These are phyloP conservation scores for Populus tomentosa DNA, from an alignment of 441 rosid species.

Conservation along the genomic window DNA sequence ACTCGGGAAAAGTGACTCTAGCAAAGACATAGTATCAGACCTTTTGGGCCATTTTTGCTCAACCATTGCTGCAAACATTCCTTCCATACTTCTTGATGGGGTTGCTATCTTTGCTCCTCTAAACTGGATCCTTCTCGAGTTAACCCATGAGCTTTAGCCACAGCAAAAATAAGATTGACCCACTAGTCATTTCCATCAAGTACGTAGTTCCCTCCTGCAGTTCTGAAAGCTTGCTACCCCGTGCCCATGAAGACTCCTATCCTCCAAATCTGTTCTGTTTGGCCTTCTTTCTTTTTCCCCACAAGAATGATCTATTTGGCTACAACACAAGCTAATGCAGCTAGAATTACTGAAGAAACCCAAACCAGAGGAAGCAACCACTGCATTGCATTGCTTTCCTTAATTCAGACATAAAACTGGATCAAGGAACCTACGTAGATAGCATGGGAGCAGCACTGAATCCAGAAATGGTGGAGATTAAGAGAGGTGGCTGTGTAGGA, in stretches of 20 bases:
- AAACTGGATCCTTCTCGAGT: slow-evolving; percentile 18
- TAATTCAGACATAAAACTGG: slow-evolving; percentile 46
- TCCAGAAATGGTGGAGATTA: slow-evolving; percentile 67
- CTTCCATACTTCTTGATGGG: slow-evolving; percentile 51
- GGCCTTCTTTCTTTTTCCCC: slow-evolving; percentile 55
- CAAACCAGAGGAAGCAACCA: slow-evolving; percentile 51
- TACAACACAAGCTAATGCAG: slow-evolving; percentile 37
- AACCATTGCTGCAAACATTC: slow-evolving; percentile 53
- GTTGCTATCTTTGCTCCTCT: slow-evolving; percentile 36
- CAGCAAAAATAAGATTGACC: too few species aligned
- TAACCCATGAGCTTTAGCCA: too few species aligned
- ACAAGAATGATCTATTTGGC: slow-evolving; percentile 53
- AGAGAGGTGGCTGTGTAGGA: slow-evolving; percentile 27
- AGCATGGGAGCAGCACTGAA: slow-evolving; percentile 58
- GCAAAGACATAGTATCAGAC: slow-evolving; percentile 51
- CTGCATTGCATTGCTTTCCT: slow-evolving; percentile 24
- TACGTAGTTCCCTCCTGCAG: too few species aligned
- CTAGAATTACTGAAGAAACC: slow-evolving; percentile 42
- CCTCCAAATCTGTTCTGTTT: slow-evolving; percentile 44
- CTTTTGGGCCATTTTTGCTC: slow-evolving; percentile 45
- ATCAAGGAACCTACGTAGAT: slow-evolving; percentile 48
- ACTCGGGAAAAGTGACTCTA: slow-evolving; percentile 32
- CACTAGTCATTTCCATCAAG: too few species aligned
- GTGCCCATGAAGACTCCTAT: too few species aligned
- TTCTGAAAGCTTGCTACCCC: too few species aligned